A percentile compares a stretch with the other conserved stretches of the same genome.
Evolutionary conservation across 768 basidiomycete genomes (phyloP).

Genomic region (Chalciporus piperatus): DNA sequence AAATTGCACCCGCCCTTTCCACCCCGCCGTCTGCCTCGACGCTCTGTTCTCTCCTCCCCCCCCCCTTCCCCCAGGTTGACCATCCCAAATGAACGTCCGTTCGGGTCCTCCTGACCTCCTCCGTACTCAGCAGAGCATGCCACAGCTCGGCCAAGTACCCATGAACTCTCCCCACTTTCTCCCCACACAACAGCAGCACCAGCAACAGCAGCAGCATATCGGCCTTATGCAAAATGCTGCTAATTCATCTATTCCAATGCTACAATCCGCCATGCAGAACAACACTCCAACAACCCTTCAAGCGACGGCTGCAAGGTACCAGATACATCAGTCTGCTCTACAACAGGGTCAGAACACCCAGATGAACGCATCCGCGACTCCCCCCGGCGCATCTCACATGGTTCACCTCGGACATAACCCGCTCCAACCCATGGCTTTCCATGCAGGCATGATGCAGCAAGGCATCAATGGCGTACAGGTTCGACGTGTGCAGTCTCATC

Average conservation of each 20-base stretch:
- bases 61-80: neutral
- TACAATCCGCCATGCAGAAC: constrained; percentile 30
- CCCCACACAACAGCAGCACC: constrained; percentile 37
- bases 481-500: constrained; percentile 60
- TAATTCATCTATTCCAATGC: constrained; percentile 39
- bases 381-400: constrained; percentile 29
- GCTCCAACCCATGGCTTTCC: constrained; percentile 43
- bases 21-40: neutral
- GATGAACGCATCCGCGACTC: constrained; percentile 29
- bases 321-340: constrained; percentile 36
- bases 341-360: constrained; percentile 39
- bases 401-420: constrained; percentile 33
- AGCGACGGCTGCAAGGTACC: constrained; percentile 23
- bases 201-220: constrained; percentile 39
- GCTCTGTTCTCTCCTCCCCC: neutral
- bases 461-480: constrained; percentile 34
- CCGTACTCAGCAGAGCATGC: constrained; percentile 40
- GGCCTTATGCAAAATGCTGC: constrained; percentile 35
- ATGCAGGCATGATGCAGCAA: constrained; percentile 41
- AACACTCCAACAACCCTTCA: constrained; percentile 21
- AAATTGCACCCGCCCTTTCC: neutral
- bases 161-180: constrained; percentile 34
- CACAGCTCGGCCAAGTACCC: constrained; percentile 40
- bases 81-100: constrained; percentile 48
- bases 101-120: constrained; percentile 40